phyloP scores from a whole-genome alignment of 23 red algal genomes.

The Agarophyton chilense region DNA sequence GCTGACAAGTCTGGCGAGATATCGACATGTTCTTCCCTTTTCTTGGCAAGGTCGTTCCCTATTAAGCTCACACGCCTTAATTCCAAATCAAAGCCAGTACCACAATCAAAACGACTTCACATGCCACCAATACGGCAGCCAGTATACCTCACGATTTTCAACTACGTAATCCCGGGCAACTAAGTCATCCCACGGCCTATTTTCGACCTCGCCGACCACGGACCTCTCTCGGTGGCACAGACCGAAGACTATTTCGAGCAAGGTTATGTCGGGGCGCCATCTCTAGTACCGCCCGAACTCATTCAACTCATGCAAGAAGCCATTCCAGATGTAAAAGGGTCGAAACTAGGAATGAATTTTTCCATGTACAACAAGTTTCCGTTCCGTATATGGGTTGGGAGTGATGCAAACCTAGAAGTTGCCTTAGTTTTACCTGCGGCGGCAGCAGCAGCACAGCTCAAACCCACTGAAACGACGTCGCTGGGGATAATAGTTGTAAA shows the following conservation, averaged over 20 bases:
- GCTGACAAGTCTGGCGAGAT: too few relatives aligned
- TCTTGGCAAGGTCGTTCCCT: too few relatives aligned
- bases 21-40: too few relatives aligned
- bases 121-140: too few relatives aligned
- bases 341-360: background rate
- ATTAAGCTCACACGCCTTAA: too few relatives aligned
- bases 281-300: background rate
- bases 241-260: background rate
- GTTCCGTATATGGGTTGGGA: background rate
- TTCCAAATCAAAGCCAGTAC: too few relatives aligned
- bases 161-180: too few relatives aligned
- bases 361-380: background rate
- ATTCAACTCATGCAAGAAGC: background rate
- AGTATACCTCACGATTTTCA: too few relatives aligned
- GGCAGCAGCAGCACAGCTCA: constrained; percentile 16
- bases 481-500: background rate
- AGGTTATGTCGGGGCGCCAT: background rate
- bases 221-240: background rate
- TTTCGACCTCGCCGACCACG: too few relatives aligned
- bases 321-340: background rate
- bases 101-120: too few relatives aligned
- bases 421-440: background rate
- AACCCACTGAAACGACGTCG: background rate
- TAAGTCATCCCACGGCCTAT: too few relatives aligned
- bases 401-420: background rate